These are phyloP conservation scores for Sabuloglossum arenarium DNA, from an alignment of 495 filamentous ascomycete species.

Conservation along the genomic window DNA sequence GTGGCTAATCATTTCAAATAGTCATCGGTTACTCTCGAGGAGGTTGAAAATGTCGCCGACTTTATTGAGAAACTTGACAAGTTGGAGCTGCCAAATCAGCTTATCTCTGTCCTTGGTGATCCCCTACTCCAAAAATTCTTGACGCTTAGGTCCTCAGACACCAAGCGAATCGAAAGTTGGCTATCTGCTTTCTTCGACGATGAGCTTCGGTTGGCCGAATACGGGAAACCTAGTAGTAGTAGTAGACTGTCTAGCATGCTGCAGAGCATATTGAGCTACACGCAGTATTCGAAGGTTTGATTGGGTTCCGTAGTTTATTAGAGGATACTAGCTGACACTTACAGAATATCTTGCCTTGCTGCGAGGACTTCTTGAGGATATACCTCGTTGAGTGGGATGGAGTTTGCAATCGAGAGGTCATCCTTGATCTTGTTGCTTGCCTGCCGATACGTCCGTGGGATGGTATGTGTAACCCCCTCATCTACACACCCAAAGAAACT, in stretches of 20 bases:
- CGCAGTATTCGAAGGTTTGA: conserved; percentile 15
- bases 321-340: not conserved
- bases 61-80: conserved; percentile 59
- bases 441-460: conserved; percentile 37
- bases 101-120: conserved; percentile 56
- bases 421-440: conserved; percentile 46
- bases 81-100: conserved; percentile 62
- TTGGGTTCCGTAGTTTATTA: not conserved
- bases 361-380: conserved; percentile 30
- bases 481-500: not conserved
- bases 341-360: conserved; percentile 34
- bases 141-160: conserved; percentile 35
- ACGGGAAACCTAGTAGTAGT: conserved; percentile 2
- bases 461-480: conserved; percentile 16
- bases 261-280: conserved; percentile 20
- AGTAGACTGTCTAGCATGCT: conserved; percentile 8
- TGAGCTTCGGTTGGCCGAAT: conserved; percentile 5
- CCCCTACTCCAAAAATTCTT: conserved; percentile 61
- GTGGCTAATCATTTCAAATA: conserved; percentile 12
- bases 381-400: conserved; percentile 55
- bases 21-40: conserved; percentile 51
- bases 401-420: conserved; percentile 27
- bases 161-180: conserved; percentile 13
- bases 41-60: conserved; percentile 48
- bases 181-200: conserved; percentile 13